phyloP scores from a whole-genome alignment of 2,329 filamentous ascomycete genomes.

The Aschersonia sp. region DNA sequence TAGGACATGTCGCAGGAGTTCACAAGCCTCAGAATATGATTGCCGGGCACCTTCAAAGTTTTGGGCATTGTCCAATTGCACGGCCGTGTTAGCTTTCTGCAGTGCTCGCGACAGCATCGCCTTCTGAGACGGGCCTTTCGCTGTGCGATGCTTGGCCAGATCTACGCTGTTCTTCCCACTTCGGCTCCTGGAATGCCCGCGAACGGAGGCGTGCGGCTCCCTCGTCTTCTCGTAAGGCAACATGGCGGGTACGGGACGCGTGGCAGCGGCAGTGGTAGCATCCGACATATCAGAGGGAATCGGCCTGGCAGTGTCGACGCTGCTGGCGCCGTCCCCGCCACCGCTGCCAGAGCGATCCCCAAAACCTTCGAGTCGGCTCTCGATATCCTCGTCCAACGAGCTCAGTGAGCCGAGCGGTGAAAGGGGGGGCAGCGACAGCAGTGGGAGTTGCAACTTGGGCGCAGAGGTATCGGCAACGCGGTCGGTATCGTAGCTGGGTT shows the following conservation, averaged over 20 bases:
- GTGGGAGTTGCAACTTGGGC: neutral
- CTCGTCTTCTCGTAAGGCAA: slow-evolving; percentile 18
- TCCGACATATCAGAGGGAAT: no score
- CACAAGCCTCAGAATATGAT: slow-evolving; percentile 83
- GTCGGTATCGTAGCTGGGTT: slow-evolving; percentile 1
- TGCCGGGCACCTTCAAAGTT: slow-evolving; percentile 85
- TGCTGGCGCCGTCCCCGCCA: slow-evolving; percentile 4
- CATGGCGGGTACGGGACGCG: slow-evolving; percentile 4
- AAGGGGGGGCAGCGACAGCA: slow-evolving; percentile 11
- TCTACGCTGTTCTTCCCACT: slow-evolving; percentile 19
- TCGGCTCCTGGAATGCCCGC: slow-evolving; percentile 17
- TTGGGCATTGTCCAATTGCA: slow-evolving; percentile 88
- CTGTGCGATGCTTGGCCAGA: slow-evolving; percentile 10
- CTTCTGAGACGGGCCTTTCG: slow-evolving; percentile 63
- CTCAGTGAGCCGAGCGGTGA: slow-evolving; percentile 11
- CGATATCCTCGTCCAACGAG: slow-evolving; percentile 8
- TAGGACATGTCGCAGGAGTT: slow-evolving; percentile 77
- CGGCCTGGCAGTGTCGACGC: no score
- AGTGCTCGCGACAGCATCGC: slow-evolving; percentile 92
- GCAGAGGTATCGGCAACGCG: neutral
- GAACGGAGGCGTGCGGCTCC: slow-evolving; percentile 11
- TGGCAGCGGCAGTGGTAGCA: neutral
- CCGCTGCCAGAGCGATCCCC: slow-evolving; percentile 4
- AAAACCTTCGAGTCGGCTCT: slow-evolving; percentile 1
- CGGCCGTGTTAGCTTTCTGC: slow-evolving; percentile 89